Conservation (phyloP, 1,284 basidiomycete species). For the Ustilago shanxiensis region DNA sequence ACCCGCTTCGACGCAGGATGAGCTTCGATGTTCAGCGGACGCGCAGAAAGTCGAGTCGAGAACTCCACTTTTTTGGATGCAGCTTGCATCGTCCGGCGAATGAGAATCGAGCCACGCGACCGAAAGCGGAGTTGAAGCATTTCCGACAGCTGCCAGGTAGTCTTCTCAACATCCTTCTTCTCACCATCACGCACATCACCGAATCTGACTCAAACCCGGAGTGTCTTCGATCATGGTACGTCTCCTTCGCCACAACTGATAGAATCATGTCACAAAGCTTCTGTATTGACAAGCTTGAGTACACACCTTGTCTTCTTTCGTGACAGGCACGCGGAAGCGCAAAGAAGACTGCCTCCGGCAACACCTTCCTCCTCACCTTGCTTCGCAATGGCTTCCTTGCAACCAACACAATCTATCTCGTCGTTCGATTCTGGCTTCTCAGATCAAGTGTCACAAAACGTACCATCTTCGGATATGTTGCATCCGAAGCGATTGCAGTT, state of each 20-base stretch:
- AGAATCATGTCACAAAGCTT: background rate
- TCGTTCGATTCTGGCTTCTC: constrained; percentile 55
- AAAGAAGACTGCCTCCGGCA: constrained; percentile 55
- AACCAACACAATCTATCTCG: constrained; percentile 60
- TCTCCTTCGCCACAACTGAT: too few relatives aligned
- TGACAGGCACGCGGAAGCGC: constrained; percentile 55
- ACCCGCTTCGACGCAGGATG: background rate
- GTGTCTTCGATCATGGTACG: background rate
- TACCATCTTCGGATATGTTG: constrained; percentile 51
- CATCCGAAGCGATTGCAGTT: constrained; percentile 64
- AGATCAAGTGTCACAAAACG: constrained; percentile 32
- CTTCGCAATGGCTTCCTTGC: constrained; percentile 63
- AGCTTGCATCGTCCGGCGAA: too few relatives aligned
- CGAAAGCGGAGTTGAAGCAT: background rate
- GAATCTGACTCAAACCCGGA: background rate
- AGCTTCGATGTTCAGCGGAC: too few relatives aligned
- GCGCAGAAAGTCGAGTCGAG: background rate
- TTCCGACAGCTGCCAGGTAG: background rate
- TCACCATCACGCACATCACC: background rate
- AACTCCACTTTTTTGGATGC: background rate
- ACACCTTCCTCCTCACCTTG: constrained; percentile 53
- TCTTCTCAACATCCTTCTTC: background rate
- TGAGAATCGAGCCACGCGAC: background rate
- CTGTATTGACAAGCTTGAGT: background rate
- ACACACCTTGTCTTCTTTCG: background rate